Evolutionary conservation across 1,139 yeast genomes (phyloP).

Genomic region (Taphrina wiesneri): DNA sequence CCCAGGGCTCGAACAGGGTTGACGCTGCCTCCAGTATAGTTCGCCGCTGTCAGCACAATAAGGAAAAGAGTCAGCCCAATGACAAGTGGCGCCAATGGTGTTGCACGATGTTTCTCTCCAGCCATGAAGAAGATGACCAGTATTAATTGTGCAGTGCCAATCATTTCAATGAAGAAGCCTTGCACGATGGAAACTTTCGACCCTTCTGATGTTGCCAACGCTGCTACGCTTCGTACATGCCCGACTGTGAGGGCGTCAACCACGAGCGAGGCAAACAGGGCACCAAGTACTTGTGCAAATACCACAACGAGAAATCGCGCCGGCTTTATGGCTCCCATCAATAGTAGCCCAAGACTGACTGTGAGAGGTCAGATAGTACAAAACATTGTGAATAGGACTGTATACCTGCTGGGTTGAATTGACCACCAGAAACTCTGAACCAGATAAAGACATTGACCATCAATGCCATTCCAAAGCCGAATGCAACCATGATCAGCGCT

Average conservation of each 20-base stretch:
- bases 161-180: slow-evolving; percentile 79
- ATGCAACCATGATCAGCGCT: slow-evolving; percentile 76
- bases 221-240: neutral
- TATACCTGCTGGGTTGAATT: slow-evolving; percentile 22
- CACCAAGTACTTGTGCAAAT: slow-evolving; percentile 72
- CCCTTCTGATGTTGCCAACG: slow-evolving; percentile 36
- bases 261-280: slow-evolving; percentile 91
- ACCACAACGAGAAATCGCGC: slow-evolving; percentile 67
- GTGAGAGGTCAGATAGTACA: neutral
- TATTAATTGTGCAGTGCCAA: slow-evolving; percentile 70
- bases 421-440: slow-evolving; percentile 84
- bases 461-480: slow-evolving; percentile 78
- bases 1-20: slow-evolving; percentile 92
- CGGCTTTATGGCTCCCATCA: slow-evolving; percentile 74
- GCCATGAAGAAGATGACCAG: slow-evolving; percentile 78
- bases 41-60: slow-evolving; percentile 58
- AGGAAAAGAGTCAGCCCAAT: slow-evolving; percentile 69
- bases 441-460: slow-evolving; percentile 73
- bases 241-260: slow-evolving; percentile 25
- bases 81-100: slow-evolving; percentile 25
- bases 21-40: slow-evolving; percentile 49
- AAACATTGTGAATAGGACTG: neutral
- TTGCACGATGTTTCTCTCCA: slow-evolving; percentile 64
- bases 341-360: slow-evolving; percentile 52
- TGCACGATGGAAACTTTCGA: slow-evolving; percentile 48